A percentile compares a stretch with the other conserved stretches of the same genome.
These are phyloP conservation scores for Phytophthora citricola DNA, from an alignment of 352 stramenopile species.

Conservation along the genomic window DNA sequence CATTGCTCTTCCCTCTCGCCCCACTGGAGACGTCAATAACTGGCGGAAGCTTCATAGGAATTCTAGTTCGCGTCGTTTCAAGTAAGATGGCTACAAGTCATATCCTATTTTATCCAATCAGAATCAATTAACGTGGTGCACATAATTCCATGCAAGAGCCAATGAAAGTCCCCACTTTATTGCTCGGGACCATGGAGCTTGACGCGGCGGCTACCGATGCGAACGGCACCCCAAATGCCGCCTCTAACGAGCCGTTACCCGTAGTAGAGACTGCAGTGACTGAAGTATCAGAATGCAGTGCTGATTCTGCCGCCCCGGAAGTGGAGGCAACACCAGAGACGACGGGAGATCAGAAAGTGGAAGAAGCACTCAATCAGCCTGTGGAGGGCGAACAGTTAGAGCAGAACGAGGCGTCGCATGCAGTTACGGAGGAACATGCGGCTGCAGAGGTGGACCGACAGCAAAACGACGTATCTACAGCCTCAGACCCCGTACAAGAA, in stretches of 20 bases:
- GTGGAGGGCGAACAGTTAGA: neutral
- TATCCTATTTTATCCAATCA: conserved; percentile 24
- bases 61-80: conserved; percentile 11
- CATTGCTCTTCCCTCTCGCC: neutral
- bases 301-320: neutral
- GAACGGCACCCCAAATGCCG: neutral
- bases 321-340: conserved; percentile 1
- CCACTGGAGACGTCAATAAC: neutral
- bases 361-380: conserved; percentile 1
- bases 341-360: conserved; percentile 4
- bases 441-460: neutral
- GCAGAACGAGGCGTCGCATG: neutral
- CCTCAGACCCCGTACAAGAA: neutral
- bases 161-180: conserved; percentile 13
- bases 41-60: neutral
- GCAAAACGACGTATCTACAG: conserved; percentile 1
- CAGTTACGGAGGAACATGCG: neutral
- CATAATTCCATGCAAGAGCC: conserved; percentile 10
- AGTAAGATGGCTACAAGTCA: conserved; percentile 22
- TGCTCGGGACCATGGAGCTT: conserved; percentile 28
- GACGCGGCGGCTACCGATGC: conserved; percentile 9
- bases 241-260: neutral
- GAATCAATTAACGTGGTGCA: neutral
- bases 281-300: neutral
- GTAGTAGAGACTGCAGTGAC: neutral